A percentile compares a stretch with the other conserved stretches of the same genome.
These are phyloP conservation scores for Lentinula boryana DNA, from an alignment of 768 basidiomycete species.

Conservation along the genomic window DNA sequence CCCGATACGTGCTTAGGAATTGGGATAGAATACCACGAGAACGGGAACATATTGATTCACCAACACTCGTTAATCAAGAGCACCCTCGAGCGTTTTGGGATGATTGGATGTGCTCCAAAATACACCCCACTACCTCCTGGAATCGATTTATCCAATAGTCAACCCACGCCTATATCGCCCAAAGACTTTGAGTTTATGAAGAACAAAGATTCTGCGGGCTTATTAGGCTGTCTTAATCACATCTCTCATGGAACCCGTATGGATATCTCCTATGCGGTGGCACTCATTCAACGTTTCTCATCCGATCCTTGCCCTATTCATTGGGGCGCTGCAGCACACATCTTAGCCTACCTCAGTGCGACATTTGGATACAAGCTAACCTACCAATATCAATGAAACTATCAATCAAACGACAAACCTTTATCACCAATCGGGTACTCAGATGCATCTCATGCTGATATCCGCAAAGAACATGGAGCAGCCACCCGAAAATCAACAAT, in stretches of 20 bases:
- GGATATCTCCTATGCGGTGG: neutral
- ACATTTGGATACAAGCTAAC: too few relatives aligned
- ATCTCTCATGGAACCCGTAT: neutral
- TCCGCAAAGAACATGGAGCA: slow-evolving; percentile 15
- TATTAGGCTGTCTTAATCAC: neutral
- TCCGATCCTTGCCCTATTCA: neutral
- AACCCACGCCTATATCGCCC: neutral
- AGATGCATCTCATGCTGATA: slow-evolving; percentile 9
- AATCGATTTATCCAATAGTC: neutral
- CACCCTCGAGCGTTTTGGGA: neutral
- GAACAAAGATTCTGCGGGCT: neutral
- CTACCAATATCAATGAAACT: too few relatives aligned
- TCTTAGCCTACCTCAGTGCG: neutral
- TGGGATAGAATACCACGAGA: neutral
- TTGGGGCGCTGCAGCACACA: neutral
- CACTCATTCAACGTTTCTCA: neutral
- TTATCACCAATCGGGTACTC: too few relatives aligned
- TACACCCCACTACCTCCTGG: neutral
- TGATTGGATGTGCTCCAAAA: neutral
- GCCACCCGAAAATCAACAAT: slow-evolving; percentile 15
- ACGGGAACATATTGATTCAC: neutral
- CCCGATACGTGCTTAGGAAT: neutral
- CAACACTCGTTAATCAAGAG: neutral
- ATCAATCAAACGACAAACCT: too few relatives aligned
- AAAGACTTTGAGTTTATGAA: neutral